A percentile compares a stretch with the other conserved stretches of the same genome.
Conservation (phyloP, 768 basidiomycete species). For the Cubamyces lactineus region DNA sequence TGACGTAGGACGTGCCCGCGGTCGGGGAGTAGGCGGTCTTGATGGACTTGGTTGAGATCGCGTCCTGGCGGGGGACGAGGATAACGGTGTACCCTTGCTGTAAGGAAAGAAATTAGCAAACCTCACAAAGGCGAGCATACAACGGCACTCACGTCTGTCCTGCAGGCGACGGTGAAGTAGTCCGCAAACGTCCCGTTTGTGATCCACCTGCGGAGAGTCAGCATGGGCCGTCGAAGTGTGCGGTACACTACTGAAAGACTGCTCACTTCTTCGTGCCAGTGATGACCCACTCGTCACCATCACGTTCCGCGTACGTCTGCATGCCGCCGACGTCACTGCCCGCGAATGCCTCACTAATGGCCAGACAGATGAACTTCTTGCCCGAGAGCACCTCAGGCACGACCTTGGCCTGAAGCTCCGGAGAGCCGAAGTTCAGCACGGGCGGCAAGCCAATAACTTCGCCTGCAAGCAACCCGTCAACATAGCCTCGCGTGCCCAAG, state of each 20-base stretch:
- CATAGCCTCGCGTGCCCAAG: constrained; percentile 82
- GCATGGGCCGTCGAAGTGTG: not conserved
- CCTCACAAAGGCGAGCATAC: not conserved
- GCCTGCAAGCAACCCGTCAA: constrained; percentile 83
- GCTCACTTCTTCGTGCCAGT: constrained; percentile 93
- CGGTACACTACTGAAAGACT: constrained; percentile 29
- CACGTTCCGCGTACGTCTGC: constrained; percentile 82
- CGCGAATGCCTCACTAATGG: constrained; percentile 93
- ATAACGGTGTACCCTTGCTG: constrained; percentile 78
- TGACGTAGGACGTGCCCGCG: constrained; percentile 89
- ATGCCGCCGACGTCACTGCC: constrained; percentile 85
- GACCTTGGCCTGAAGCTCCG: constrained; percentile 69
- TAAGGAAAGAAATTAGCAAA: not conserved
- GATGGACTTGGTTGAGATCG: constrained; percentile 83
- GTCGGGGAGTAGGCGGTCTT: constrained; percentile 92
- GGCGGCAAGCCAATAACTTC: constrained; percentile 89
- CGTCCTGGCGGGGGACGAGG: constrained; percentile 70
- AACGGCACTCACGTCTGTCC: constrained; percentile 54
- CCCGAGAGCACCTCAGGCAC: constrained; percentile 75
- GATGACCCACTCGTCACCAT: constrained; percentile 86
- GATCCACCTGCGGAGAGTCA: constrained; percentile 66
- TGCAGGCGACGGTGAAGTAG: constrained; percentile 82
- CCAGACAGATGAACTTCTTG: constrained; percentile 85
- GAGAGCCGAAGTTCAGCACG: constrained; percentile 83
- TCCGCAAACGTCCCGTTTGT: constrained; percentile 87